Percentiles rank a stretch among this genome's conserved stretches.
Conservation (phyloP, 2,329 filamentous ascomycete species). For the Aureobasidium uvarum region DNA sequence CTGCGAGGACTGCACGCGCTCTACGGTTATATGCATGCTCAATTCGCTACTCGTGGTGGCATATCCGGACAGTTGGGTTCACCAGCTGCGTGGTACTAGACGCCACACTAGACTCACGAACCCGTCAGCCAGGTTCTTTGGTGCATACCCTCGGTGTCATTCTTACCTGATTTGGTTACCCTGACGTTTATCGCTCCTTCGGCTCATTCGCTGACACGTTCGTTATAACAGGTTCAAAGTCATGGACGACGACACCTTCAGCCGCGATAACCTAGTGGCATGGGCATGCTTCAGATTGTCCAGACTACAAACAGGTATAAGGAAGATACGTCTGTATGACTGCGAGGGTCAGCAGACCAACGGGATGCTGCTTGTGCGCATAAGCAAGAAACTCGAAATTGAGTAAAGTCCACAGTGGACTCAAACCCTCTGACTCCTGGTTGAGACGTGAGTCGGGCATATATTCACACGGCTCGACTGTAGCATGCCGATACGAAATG, state of each 20-base stretch:
- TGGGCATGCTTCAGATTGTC: conserved; percentile 91
- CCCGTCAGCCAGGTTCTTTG: conserved; percentile 14
- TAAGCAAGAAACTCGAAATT: conserved; percentile 55
- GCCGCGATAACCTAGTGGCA: conserved; percentile 70
- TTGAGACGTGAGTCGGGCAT: not conserved
- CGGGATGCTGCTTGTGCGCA: conserved; percentile 70
- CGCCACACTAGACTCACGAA: conserved; percentile 13
- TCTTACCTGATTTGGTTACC: not conserved
- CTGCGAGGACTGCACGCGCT: not conserved
- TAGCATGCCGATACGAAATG: not conserved
- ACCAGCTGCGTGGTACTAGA: conserved; percentile 22
- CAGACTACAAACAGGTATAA: conserved; percentile 69
- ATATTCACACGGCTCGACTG: not conserved
- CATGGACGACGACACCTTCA: conserved; percentile 78
- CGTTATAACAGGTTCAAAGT: conserved; percentile 66
- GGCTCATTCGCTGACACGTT: conserved; percentile 11
- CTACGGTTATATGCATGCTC: conserved; percentile 4
- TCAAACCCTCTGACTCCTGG: not conserved
- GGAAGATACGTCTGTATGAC: conserved; percentile 75
- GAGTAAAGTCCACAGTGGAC: conserved; percentile 3
- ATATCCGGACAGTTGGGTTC: conserved; percentile 4
- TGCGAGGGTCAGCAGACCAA: conserved; percentile 62
- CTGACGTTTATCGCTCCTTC: not conserved
- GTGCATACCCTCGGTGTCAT: not conserved
- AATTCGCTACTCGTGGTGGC: not conserved